phyloP scores from a whole-genome alignment of 352 stramenopile genomes.

The Aphanomyces euteiches region DNA sequence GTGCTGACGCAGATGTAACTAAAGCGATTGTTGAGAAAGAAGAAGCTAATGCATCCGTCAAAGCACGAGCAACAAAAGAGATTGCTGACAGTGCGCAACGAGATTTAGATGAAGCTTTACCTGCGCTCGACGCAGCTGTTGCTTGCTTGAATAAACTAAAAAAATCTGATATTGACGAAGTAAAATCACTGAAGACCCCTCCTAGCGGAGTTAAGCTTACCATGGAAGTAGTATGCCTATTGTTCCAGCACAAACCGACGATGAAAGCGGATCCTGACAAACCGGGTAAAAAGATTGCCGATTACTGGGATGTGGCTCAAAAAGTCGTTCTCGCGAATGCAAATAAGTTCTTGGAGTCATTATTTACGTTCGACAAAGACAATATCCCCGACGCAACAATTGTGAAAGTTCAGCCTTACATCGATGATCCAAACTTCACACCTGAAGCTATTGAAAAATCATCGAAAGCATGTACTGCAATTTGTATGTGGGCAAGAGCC shows the following conservation, averaged over 20 bases:
- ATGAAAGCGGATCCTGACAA: conserved; percentile 83
- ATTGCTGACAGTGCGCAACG: conserved; percentile 86
- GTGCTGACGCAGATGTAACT: conserved; percentile 84
- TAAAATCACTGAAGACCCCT: conserved; percentile 90
- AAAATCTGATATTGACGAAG: conserved; percentile 89
- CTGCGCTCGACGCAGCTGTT: conserved; percentile 79
- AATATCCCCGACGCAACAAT: conserved; percentile 90
- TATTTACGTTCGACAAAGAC: conserved; percentile 91
- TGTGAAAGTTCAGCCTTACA: conserved; percentile 72
- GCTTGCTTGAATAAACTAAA: conserved; percentile 89
- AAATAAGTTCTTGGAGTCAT: conserved; percentile 88
- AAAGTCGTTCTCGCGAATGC: conserved; percentile 90
- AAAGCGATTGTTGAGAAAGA: conserved; percentile 85
- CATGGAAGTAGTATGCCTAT: conserved; percentile 89
- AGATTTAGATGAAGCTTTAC: conserved; percentile 84
- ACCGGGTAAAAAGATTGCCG: conserved; percentile 87
- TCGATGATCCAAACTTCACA: conserved; percentile 88
- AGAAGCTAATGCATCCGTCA: conserved; percentile 80
- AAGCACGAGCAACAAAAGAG: conserved; percentile 82
- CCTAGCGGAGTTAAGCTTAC: conserved; percentile 87
- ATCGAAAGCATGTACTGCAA: conserved; percentile 87
- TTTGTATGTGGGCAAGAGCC: conserved; percentile 86
- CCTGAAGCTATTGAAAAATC: conserved; percentile 90
- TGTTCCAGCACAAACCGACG: conserved; percentile 89
- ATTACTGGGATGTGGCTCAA: conserved; percentile 88